Percentiles rank a stretch among this genome's conserved stretches.
phyloP scores from a whole-genome alignment of 1,284 basidiomycete species.

The Cutaneotrichosporon sp. region DNA sequence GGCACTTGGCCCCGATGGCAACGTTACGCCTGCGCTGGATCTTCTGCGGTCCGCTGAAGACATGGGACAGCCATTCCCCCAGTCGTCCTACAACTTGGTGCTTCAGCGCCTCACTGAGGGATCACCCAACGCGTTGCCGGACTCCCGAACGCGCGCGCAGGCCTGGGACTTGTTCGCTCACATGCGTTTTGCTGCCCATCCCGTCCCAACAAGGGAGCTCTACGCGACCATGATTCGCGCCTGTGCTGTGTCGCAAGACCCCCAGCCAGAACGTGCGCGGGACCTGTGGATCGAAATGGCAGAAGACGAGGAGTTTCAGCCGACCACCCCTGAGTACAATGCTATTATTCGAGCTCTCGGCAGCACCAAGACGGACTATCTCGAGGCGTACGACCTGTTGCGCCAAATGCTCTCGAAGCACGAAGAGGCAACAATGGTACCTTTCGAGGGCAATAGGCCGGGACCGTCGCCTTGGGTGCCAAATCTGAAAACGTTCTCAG shows the following conservation, averaged over 20 bases:
- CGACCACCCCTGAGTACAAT: slow-evolving; percentile 69
- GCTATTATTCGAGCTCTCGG: slow-evolving; percentile 66
- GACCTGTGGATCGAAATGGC: slow-evolving; percentile 92
- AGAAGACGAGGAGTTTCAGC: slow-evolving; percentile 57
- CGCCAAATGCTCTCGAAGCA: slow-evolving; percentile 73
- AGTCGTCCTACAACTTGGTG: slow-evolving; percentile 45
- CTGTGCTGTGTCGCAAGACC: slow-evolving; percentile 59
- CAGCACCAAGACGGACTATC: slow-evolving; percentile 57
- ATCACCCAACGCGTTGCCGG: slow-evolving; percentile 16
- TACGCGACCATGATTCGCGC: slow-evolving; percentile 85
- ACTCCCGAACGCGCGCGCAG: slow-evolving; percentile 52
- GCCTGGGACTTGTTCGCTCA: slow-evolving; percentile 93
- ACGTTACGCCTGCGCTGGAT: slow-evolving; percentile 34
- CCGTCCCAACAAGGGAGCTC: slow-evolving; percentile 64
- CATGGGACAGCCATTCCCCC: slow-evolving; percentile 40
- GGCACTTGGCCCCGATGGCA: slow-evolving; percentile 18
- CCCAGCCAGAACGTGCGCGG: slow-evolving; percentile 82
- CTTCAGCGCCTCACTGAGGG: slow-evolving; percentile 37
- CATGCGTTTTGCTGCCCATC: slow-evolving; percentile 91
- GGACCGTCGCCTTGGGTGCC: slow-evolving; percentile 59
- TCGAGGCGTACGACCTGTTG: slow-evolving; percentile 71
- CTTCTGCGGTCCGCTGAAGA: slow-evolving; percentile 43
- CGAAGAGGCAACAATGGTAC: slow-evolving; percentile 46
- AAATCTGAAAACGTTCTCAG: slow-evolving; percentile 66
- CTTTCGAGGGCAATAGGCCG: slow-evolving; percentile 22